Percentiles rank a stretch among this genome's conserved stretches.
Conservation (phyloP, 495 filamentous ascomycete species). For the Penicillium atrosanguineum region DNA sequence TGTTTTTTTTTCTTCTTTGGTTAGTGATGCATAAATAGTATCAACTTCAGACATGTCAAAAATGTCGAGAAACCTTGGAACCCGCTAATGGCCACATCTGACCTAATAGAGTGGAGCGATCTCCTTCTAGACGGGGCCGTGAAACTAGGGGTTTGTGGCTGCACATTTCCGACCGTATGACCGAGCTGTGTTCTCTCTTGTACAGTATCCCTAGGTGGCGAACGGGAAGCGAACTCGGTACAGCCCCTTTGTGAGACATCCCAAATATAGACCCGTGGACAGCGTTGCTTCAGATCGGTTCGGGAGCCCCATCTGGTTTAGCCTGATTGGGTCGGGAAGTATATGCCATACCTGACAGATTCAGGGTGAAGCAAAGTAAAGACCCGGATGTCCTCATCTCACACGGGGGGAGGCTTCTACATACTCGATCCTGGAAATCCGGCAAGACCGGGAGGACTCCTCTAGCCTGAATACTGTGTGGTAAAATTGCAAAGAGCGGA, state of each 20-base stretch:
- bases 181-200: background rate
- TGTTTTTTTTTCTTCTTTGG: background rate
- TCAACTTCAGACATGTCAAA: slow-evolving; percentile 1
- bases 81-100: slow-evolving; percentile 1
- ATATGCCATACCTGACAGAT: background rate
- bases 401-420: no score
- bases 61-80: background rate
- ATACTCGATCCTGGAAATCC: no score
- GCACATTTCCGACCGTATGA: slow-evolving; percentile 6
- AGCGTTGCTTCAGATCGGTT: background rate
- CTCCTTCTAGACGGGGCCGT: slow-evolving; percentile 4
- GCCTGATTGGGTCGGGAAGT: background rate
- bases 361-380: background rate
- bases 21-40: slow-evolving; percentile 9
- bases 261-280: slow-evolving; percentile 19
- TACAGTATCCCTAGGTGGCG: background rate
- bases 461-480: background rate
- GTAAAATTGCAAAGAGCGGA: background rate
- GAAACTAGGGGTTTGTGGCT: slow-evolving; percentile 28
- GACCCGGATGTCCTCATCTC: no score
- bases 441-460: background rate
- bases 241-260: slow-evolving; percentile 19
- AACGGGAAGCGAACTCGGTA: background rate
- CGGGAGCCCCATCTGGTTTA: background rate
- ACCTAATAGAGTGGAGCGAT: slow-evolving; percentile 3